Conservation (phyloP, 2,329 filamentous ascomycete genomes). For the Cladophialophora bantiana region DNA sequence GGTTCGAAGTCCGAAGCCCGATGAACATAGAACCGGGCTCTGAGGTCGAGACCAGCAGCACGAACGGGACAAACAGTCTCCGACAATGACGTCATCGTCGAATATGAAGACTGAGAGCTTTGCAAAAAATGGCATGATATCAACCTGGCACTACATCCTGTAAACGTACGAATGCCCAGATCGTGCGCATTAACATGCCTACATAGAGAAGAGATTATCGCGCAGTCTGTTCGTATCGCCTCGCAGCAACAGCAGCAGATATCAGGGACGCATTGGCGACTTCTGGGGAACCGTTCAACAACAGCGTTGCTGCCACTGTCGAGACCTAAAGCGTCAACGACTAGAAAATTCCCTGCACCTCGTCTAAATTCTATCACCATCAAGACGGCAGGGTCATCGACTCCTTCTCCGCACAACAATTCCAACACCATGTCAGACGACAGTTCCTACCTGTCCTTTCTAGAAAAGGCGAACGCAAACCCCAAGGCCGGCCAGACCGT, state of each 20-base stretch:
- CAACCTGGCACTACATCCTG: neutral
- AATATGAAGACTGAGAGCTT: neutral
- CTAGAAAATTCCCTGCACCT: neutral
- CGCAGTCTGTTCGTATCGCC: neutral
- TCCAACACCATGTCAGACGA: slow-evolving; percentile 65
- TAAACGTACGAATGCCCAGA: neutral
- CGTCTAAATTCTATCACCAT: neutral
- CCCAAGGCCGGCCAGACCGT: slow-evolving; percentile 45
- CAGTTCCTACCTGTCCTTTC: slow-evolving; percentile 81
- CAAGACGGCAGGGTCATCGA: neutral
- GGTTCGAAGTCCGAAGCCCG: no score
- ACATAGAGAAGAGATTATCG: neutral
- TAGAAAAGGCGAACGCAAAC: slow-evolving; percentile 85
- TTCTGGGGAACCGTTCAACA: neutral
- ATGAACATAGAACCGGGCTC: neutral
- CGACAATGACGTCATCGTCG: neutral
- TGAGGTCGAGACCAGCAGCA: neutral
- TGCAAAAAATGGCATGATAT: neutral
- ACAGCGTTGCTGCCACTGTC: neutral
- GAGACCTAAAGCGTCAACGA: neutral
- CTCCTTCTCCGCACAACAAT: neutral
- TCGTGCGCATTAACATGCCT: neutral
- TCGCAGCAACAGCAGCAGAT: neutral
- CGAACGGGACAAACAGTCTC: neutral
- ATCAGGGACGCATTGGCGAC: neutral